Conservation (phyloP, 352 stramenopile species). For the Phytophthora europaea region DNA sequence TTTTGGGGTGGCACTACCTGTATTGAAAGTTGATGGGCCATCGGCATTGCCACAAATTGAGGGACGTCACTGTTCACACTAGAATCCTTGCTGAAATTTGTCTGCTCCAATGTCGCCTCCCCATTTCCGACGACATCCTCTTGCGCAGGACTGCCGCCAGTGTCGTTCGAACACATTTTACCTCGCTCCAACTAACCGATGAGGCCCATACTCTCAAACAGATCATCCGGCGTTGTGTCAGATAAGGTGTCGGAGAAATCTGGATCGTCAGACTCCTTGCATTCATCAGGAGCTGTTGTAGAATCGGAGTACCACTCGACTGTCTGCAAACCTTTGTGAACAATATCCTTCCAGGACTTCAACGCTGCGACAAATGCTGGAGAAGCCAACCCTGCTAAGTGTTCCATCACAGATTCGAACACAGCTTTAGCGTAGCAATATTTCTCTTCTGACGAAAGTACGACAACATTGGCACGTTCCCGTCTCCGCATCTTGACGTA, state of each 20-base stretch:
- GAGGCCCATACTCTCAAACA: not conserved
- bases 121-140: too few species aligned
- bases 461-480: not conserved
- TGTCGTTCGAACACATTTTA: not conserved
- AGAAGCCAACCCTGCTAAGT: not conserved
- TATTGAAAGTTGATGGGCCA: not conserved
- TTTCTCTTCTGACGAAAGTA: conserved; percentile 11
- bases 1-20: not conserved
- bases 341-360: conserved; percentile 4
- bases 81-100: not conserved
- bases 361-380: not conserved
- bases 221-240: not conserved
- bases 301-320: not conserved
- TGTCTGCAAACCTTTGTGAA: not conserved
- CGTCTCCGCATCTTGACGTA: conserved; percentile 9
- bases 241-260: not conserved
- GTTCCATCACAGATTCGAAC: conserved; percentile 5
- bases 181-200: not conserved
- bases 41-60: not conserved
- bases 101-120: too few species aligned
- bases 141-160: too few species aligned
- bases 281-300: not conserved
- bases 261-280: not conserved
- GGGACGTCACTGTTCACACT: not conserved
- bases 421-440: conserved; percentile 6